phyloP scores from a whole-genome alignment of 75 land plant species.

The Sequoiadendron giganteum region DNA sequence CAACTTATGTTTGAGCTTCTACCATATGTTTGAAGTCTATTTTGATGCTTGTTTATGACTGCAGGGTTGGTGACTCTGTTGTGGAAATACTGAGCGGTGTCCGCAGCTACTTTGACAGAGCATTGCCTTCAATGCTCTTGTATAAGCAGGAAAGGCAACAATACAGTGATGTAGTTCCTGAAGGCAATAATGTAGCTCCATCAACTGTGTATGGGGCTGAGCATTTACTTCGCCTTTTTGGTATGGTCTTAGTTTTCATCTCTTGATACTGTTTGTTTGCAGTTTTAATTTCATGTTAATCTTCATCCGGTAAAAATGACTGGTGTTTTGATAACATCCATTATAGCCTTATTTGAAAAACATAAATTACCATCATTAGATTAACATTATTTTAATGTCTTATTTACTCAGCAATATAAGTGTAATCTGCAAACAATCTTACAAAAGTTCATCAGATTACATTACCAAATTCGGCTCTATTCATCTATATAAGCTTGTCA shows the following conservation, averaged over 20 bases:
- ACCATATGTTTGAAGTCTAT: background rate
- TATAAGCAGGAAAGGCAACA: slow-evolving; percentile 87
- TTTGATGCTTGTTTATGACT: slow-evolving; percentile 7
- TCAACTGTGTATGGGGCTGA: slow-evolving; percentile 97
- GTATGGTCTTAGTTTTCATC: slow-evolving; percentile 34
- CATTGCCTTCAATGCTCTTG: slow-evolving; percentile 83
- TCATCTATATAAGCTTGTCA: background rate
- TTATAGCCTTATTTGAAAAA: background rate
- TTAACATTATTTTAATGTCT: background rate
- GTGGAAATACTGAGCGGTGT: slow-evolving; percentile 82
- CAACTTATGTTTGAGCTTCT: background rate
- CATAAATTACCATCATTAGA: too few relatives aligned
- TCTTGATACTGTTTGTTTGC: background rate
- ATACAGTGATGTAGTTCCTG: slow-evolving; percentile 51
- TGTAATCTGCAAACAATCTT: background rate
- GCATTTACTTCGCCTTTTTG: slow-evolving; percentile 90
- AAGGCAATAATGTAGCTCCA: slow-evolving; percentile 53
- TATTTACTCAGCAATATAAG: background rate
- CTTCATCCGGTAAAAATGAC: background rate
- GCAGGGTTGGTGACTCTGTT: slow-evolving; percentile 70
- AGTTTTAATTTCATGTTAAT: background rate
- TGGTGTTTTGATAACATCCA: background rate
- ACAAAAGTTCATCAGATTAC: background rate
- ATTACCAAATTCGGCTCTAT: background rate
- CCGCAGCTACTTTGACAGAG: slow-evolving; percentile 87